Evolutionary conservation across 1,139 yeast species (phyloP), one percentile per base, ranked within the genome.

Genomic region (Suhomyces taliae): DNA sequence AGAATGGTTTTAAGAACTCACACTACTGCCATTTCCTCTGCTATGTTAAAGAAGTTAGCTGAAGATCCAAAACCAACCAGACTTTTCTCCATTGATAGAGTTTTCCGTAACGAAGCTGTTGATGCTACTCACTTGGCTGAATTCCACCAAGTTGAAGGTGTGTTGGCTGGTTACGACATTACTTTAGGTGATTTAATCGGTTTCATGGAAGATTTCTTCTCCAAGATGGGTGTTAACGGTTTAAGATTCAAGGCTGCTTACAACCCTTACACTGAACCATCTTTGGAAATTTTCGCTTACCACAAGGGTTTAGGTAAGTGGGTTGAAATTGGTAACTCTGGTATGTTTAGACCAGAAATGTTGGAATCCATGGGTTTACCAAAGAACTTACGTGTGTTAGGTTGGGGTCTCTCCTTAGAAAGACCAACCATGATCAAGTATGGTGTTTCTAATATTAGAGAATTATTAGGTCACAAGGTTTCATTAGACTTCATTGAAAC

Each of bases 41-140:
- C 82, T 41, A 87, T 93, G 90, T 81, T 93, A 61, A 87, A 93
- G 66, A 70, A 89, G 61, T 79, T 93, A 59, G 97, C 98, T 45
- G 70, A 83, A 57, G 87, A 90, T 67, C 98, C 98, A 49, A 85
- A 83, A 62, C 98, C 99, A 47, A 81, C 87, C 24, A 83, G 98
- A 71, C 80, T 90, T 65, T 95, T 95, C 77, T 89, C 97, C 45
- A 95, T 95, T 61, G 99, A 95, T 72, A 83, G 97, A 66, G 99
- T 95, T 53, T 95, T 95, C 87, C 89, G 99, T 76, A 95, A 95
- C 67, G 99, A 95, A 76, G 98, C 99, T 24, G 99, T 95, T 46
- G 99, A 95, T 67, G 99, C 98, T 46, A 95, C 99, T n/a, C 99
- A 95, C 72, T 82, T 95, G 72, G 99, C 99, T 27, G 99, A 95